These are phyloP conservation scores for Urtica urens DNA, from an alignment of 306 rosid species.

Conservation along the genomic window DNA sequence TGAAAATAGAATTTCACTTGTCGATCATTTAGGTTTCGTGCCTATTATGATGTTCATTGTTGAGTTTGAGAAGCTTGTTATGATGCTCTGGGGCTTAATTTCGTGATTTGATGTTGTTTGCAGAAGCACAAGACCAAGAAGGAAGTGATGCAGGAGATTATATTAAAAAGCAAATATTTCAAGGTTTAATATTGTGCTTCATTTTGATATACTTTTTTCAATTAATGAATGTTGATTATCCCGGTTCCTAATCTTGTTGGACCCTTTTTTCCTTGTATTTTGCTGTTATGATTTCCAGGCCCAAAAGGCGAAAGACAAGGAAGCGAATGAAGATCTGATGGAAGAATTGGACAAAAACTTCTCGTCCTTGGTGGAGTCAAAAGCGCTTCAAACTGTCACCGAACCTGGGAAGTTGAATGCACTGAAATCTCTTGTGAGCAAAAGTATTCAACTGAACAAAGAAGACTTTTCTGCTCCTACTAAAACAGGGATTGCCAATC, in stretches of 20 bases:
- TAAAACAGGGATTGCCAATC: constrained; percentile 18
- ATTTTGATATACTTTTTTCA: neutral
- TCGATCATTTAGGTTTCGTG: no score
- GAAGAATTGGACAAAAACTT: constrained; percentile 68
- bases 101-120: constrained; percentile 11
- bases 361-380: constrained; percentile 41
- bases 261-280: constrained; percentile 2
- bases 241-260: constrained; percentile 1
- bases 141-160: constrained; percentile 79
- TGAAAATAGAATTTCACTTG: no score
- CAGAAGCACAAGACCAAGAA: constrained; percentile 79
- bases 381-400: constrained; percentile 45
- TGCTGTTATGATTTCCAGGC: constrained; percentile 45
- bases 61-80: constrained; percentile 2
- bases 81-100: constrained; percentile 17
- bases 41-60: constrained; percentile 7
- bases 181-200: constrained; percentile 35
- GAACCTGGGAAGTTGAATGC: constrained; percentile 60
- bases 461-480: constrained; percentile 25
- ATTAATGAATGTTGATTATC: no score
- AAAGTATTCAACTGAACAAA: constrained; percentile 30
- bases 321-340: constrained; percentile 56
- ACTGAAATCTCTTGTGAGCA: constrained; percentile 51
- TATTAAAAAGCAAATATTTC: constrained; percentile 64
- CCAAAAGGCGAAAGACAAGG: constrained; percentile 77